phyloP scores from a whole-genome alignment of 2,329 filamentous ascomycete genomes.

The Fusarium sp. region DNA sequence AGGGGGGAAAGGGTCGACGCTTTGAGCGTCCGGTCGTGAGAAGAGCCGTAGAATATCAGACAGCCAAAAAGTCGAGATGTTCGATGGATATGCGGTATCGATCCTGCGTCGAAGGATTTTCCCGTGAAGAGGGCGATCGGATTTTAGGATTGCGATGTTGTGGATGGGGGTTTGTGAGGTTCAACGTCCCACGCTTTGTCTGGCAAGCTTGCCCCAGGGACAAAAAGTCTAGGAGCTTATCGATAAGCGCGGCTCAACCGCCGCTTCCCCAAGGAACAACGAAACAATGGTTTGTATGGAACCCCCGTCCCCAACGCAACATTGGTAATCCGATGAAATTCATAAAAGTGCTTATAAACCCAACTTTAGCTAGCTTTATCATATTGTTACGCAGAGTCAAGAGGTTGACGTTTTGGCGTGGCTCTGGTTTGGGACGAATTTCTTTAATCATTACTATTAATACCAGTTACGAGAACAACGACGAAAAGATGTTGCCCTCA shows the following conservation, averaged over 20 bases:
- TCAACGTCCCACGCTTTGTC: constrained; percentile 18
- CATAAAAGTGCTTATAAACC: not conserved
- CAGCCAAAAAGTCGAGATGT: not conserved
- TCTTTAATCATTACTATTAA: not conserved
- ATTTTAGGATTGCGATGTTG: constrained; percentile 33
- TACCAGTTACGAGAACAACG: not conserved
- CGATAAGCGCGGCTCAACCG: constrained; percentile 38
- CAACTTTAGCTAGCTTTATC: not conserved
- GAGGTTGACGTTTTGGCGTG: not conserved
- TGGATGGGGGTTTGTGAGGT: constrained; percentile 40
- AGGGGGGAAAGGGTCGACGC: constrained; percentile 22
- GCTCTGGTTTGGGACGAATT: not conserved
- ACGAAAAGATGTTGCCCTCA: not conserved
- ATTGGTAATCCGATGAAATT: not conserved
- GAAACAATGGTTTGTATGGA: not conserved
- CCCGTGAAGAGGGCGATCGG: constrained; percentile 8
- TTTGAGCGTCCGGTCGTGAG: constrained; percentile 4
- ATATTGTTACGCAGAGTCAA: not conserved
- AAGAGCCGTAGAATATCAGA: constrained; percentile 8
- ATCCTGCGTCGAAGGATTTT: not conserved
- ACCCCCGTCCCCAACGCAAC: not conserved
- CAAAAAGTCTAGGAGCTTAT: constrained; percentile 43
- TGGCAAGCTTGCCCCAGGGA: not conserved
- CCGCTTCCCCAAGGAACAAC: not conserved
- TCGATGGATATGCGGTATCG: not conserved